A percentile compares a stretch with the other conserved stretches of the same genome.
Conservation (phyloP, 345 rosid species). For the Passiflora organensis region DNA sequence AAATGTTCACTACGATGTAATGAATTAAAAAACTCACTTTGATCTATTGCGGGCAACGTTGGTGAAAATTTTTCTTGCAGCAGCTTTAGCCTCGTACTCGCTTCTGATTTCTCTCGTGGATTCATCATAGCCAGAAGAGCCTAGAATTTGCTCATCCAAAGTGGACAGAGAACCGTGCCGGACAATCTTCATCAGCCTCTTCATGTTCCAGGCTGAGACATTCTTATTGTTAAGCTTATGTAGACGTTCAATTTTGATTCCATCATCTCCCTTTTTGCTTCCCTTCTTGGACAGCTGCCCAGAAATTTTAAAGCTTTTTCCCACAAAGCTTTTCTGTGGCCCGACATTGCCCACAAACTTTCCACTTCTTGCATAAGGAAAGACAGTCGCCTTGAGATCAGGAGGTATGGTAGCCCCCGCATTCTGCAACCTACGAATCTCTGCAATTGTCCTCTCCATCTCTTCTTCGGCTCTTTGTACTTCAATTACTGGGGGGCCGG, state of each 20-base stretch:
- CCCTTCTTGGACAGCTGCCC: conserved; percentile 24
- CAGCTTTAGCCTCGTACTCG: conserved; percentile 78
- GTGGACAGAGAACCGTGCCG: conserved; percentile 66
- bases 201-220: conserved; percentile 96
- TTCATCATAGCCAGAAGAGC: conserved; percentile 47
- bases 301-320: conserved; percentile 42
- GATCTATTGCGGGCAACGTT: conserved; percentile 57
- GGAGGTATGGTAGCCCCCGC: conserved; percentile 60
- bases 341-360: conserved; percentile 14
- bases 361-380: conserved; percentile 36
- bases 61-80: conserved; percentile 79
- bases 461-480: conserved; percentile 45
- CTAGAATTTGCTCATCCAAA: conserved; percentile 64
- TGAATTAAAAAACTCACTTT: conserved; percentile 32
- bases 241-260: conserved; percentile 56
- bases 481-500: conserved; percentile 74
- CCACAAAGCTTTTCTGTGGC: conserved; percentile 24
- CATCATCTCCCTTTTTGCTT: conserved; percentile 21
- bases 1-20: too few species aligned
- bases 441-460: conserved; percentile 37
- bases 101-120: conserved; percentile 53
- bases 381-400: conserved; percentile 48
- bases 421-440: conserved; percentile 46
- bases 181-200: conserved; percentile 83
- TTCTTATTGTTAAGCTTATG: conserved; percentile 71